These are phyloP conservation scores for Hamigera avellanea DNA, from an alignment of 495 filamentous ascomycete species.

Conservation along the genomic window DNA sequence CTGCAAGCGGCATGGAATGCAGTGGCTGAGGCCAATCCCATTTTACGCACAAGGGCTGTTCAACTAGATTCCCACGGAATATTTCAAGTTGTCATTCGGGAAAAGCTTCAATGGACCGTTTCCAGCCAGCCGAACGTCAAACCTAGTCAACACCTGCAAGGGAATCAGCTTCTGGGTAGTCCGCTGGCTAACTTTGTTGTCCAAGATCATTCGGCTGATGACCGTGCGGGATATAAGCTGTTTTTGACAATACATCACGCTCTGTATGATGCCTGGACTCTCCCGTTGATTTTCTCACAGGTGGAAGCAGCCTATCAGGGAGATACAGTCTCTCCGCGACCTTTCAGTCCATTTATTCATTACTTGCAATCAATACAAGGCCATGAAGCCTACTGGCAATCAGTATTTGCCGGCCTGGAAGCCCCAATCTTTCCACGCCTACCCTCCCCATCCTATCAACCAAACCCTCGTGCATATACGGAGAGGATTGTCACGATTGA, in stretches of 20 bases:
- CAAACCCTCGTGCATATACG: too few relatives aligned
- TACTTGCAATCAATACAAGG: not conserved
- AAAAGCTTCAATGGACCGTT: not conserved
- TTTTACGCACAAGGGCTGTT: constrained; percentile 32
- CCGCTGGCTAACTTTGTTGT: too few relatives aligned
- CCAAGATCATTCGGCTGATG: too few relatives aligned
- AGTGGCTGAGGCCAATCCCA: constrained; percentile 11
- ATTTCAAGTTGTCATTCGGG: constrained; percentile 3
- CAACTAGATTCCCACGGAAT: constrained; percentile 1
- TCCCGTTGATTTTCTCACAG: not conserved
- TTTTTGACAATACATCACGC: not conserved
- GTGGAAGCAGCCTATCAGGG: not conserved
- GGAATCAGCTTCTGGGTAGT: not conserved
- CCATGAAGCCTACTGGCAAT: not conserved
- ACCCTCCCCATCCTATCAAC: not conserved
- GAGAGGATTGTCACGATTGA: too few relatives aligned
- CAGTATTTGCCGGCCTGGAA: not conserved
- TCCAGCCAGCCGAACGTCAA: not conserved
- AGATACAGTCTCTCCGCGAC: not conserved
- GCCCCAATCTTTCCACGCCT: not conserved
- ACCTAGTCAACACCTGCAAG: not conserved
- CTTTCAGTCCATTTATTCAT: not conserved
- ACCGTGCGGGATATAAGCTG: not conserved
- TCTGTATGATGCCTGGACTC: not conserved
- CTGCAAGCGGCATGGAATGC: constrained; percentile 38